Evolutionary conservation across 345 rosid genomes (phyloP), one percentile per base, ranked within the genome.

Genomic region (Eucalyptus sp.): DNA sequence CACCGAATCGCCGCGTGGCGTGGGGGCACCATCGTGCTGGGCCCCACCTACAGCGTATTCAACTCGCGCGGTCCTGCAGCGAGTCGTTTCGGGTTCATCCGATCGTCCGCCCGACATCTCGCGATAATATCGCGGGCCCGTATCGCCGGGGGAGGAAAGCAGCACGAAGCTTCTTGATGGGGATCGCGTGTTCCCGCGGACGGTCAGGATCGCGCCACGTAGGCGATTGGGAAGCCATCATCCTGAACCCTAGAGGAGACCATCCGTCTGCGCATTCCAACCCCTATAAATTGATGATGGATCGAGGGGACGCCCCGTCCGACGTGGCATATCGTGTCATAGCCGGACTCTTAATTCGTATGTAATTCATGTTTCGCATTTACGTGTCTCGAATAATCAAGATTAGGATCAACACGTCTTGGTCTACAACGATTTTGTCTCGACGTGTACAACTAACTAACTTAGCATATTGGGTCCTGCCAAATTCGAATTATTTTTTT

Each of bases 1-100:
- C 93, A 90, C 90, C 95, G 94, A 46, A 93, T 91, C 87, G 97
- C 95, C 95, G 95, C 97, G 96, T 94, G 94, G 95, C 97, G 44
- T 43, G 92, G 71, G 71, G 81, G 68, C 64, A 58, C 1, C 91
- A 6, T 12, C 7, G n/a, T 25, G n/a, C 24, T 15, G 92, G 62
- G 83, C 91, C 87, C 85, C 48, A n/a, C 52, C 50, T 2, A 15
- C 5, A 4, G 50, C 50, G 6, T 17, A 44, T 84, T 50, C 88
- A 20, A 20, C 83, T 76, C 83, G 83, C 48, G 48, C 81, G 27
- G 46, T 10, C 81, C 20, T 33, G 81, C 44, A 12, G 81, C 81
- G 81, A 71, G 80, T 33, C 44, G 81, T 71, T 37, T 17, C 80
- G 43, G 81, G 20, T 20, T 68, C 44, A 68, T 16, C 37, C 80